Percentiles rank a stretch among this genome's conserved stretches.
Conservation (phyloP, 768 basidiomycete genomes). For the Termitomyces sp. region DNA sequence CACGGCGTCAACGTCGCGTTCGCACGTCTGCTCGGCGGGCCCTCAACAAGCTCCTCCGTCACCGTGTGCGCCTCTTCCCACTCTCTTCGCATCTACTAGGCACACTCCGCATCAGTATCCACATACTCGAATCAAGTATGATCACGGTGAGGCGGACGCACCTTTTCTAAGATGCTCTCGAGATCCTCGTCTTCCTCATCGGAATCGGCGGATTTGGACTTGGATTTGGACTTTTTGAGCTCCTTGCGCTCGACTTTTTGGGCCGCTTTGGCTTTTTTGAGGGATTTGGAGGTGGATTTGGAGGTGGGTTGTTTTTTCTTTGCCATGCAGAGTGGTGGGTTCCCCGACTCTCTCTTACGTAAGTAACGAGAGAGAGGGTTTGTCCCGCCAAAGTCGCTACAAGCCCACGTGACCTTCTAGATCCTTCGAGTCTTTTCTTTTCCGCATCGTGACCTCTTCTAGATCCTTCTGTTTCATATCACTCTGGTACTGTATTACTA, state of each 20-base stretch:
- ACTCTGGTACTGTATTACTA: too few relatives aligned
- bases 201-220: too few relatives aligned
- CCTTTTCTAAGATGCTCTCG: conserved; percentile 80
- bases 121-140: neutral
- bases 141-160: conserved; percentile 22
- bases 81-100: conserved; percentile 70
- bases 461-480: too few relatives aligned
- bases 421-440: too few relatives aligned
- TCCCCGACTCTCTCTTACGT: too few relatives aligned
- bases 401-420: too few relatives aligned
- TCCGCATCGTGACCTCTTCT: too few relatives aligned
- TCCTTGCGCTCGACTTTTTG: conserved; percentile 69
- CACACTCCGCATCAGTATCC: conserved; percentile 3
- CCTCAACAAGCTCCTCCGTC: conserved; percentile 81
- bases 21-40: conserved; percentile 78
- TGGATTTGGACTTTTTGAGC: conserved; percentile 32
- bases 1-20: conserved; percentile 81
- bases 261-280: conserved; percentile 63
- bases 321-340: too few relatives aligned
- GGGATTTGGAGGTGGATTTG: conserved; percentile 49
- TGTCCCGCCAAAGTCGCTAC: too few relatives aligned
- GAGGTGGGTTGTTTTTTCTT: conserved; percentile 48
- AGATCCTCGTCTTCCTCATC: conserved; percentile 76
- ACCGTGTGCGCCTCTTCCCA: conserved; percentile 82
- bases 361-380: too few relatives aligned